These are phyloP conservation scores for Stromatinia cepivora DNA, from an alignment of 2,329 filamentous ascomycete genomes.

Conservation along the genomic window DNA sequence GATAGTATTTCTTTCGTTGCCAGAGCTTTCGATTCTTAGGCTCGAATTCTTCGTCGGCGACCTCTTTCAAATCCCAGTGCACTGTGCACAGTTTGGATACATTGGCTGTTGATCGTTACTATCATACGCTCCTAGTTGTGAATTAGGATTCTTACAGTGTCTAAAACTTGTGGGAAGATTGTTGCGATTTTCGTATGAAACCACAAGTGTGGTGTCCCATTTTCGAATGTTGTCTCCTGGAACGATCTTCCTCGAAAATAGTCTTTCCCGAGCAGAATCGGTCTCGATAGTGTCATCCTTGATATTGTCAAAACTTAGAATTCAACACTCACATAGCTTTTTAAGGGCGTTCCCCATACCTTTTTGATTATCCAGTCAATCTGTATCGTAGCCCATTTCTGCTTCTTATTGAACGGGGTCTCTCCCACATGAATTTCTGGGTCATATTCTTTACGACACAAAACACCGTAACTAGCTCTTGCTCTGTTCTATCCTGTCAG, in stretches of 20 bases:
- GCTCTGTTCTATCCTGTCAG: slow-evolving; percentile 31
- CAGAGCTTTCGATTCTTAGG: slow-evolving; percentile 44
- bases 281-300: slow-evolving; percentile 47
- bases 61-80: slow-evolving; percentile 45
- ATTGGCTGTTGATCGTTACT: slow-evolving; percentile 37
- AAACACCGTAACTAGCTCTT: slow-evolving; percentile 47
- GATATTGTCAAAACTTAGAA: background rate
- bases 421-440: slow-evolving; percentile 43
- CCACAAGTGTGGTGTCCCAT: slow-evolving; percentile 46
- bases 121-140: background rate
- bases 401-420: slow-evolving; percentile 40
- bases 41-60: slow-evolving; percentile 45
- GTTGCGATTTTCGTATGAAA: slow-evolving; percentile 44
- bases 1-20: slow-evolving; percentile 43
- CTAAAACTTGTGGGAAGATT: slow-evolving; percentile 44
- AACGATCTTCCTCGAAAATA: slow-evolving; percentile 42
- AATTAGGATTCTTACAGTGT: slow-evolving; percentile 40
- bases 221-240: slow-evolving; percentile 41
- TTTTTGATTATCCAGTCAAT: slow-evolving; percentile 48
- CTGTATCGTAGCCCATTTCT: slow-evolving; percentile 45
- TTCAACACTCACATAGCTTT: background rate
- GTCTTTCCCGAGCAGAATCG: slow-evolving; percentile 33
- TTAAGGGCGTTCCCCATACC: slow-evolving; percentile 27
- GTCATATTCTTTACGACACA: slow-evolving; percentile 44
- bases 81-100: slow-evolving; percentile 45